Conservation (phyloP, 2,329 filamentous ascomycete genomes). For the Talaromyces sp. region DNA sequence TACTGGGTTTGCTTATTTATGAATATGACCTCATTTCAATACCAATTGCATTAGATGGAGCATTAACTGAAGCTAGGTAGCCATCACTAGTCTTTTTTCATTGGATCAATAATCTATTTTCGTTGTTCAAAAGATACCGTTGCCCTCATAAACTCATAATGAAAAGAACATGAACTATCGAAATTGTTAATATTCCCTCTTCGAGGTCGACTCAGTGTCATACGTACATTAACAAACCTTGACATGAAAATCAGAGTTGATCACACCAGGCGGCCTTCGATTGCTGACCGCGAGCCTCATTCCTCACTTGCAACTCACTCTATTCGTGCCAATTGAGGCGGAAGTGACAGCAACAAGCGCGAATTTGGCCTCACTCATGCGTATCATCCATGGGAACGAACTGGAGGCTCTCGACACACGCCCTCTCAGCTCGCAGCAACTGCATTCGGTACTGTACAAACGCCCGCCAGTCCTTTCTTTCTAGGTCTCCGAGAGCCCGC, state of each 20-base stretch:
- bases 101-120: neutral
- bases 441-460: conserved; percentile 1
- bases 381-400: neutral
- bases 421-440: neutral
- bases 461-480: neutral
- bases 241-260: neutral
- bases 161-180: neutral
- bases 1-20: neutral
- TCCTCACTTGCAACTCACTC: neutral
- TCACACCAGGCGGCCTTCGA: neutral
- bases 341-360: neutral
- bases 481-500: neutral
- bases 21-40: neutral
- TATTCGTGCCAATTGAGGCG: neutral
- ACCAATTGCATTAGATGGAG: neutral
- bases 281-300: neutral
- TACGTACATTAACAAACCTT: neutral
- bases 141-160: neutral
- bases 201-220: no score
- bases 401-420: neutral
- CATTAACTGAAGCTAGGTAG: neutral
- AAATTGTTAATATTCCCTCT: neutral
- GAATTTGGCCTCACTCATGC: neutral
- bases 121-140: neutral
- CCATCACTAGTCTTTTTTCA: neutral